A percentile compares a stretch with the other conserved stretches of the same genome.
Conservation (phyloP, 148 eudicot genomes). For the Drosera capensis region DNA sequence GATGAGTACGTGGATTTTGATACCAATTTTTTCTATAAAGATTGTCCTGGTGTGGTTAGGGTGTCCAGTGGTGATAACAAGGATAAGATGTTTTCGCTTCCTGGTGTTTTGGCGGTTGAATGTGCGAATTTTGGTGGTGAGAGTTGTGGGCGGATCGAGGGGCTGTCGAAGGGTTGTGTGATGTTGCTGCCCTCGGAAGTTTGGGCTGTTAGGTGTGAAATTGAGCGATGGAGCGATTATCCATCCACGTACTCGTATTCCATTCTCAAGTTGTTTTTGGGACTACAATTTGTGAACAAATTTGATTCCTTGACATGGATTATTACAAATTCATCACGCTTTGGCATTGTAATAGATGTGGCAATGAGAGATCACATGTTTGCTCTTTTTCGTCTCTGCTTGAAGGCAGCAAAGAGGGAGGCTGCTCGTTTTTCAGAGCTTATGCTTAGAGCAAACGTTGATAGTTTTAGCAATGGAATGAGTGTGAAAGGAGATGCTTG, state of each 20-base stretch:
- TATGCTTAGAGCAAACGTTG: slow-evolving; percentile 11
- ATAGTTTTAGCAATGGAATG: slow-evolving; percentile 5
- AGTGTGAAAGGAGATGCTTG: slow-evolving; percentile 9
- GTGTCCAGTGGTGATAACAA: slow-evolving; percentile 8
- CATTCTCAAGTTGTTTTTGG: slow-evolving; percentile 28
- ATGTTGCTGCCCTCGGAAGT: slow-evolving; percentile 61
- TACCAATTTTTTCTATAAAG: slow-evolving; percentile 44
- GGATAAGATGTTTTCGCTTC: slow-evolving; percentile 37
- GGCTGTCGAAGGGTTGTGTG: slow-evolving; percentile 8
- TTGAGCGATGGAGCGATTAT: slow-evolving; percentile 48
- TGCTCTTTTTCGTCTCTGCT: slow-evolving; percentile 44
- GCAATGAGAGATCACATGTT: slow-evolving; percentile 62
- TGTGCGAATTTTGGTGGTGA: slow-evolving; percentile 36
- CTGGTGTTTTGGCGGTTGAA: slow-evolving; percentile 35
- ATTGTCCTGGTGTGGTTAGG: slow-evolving; percentile 62
- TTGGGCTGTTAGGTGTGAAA: slow-evolving; percentile 42
- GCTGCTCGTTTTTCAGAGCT: slow-evolving; percentile 18
- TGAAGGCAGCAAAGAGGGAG: slow-evolving; percentile 53
- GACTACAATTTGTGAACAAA: slow-evolving; percentile 11
- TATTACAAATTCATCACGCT: slow-evolving; percentile 44
- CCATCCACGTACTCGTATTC: slow-evolving; percentile 35
- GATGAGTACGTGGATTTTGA: slow-evolving; percentile 29
- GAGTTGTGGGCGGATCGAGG: slow-evolving; percentile 7
- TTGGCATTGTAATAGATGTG: slow-evolving; percentile 59
- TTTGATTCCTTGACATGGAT: slow-evolving; percentile 37